Conservation (phyloP, 2,329 filamentous ascomycete species). For the Colletotrichum neosansevieriae region DNA sequence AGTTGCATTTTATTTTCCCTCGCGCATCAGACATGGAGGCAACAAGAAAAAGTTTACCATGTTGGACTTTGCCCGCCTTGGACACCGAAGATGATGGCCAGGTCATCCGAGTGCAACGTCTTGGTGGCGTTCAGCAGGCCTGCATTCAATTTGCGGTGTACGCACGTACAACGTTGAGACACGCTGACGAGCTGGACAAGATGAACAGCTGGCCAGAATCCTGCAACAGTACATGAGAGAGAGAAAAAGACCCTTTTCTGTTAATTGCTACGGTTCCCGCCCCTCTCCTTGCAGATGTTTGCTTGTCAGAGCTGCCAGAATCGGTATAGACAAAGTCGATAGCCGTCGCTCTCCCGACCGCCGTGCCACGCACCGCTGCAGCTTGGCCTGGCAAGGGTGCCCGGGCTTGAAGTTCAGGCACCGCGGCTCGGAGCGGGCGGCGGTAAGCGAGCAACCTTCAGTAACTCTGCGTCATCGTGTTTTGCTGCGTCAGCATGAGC, state of each 20-base stretch:
- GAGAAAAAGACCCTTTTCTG: background rate
- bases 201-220: background rate
- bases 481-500: background rate
- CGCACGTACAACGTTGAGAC: too few relatives aligned
- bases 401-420: slow-evolving; percentile 16
- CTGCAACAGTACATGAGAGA: background rate
- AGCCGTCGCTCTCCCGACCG: too few relatives aligned
- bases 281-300: background rate
- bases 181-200: background rate
- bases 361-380: background rate
- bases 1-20: background rate
- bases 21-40: slow-evolving; percentile 8
- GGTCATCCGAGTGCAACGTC: slow-evolving; percentile 17
- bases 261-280: background rate
- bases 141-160: too few relatives aligned
- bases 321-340: too few relatives aligned
- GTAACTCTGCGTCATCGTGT: background rate
- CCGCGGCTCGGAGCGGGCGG: slow-evolving; percentile 21
- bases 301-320: background rate
- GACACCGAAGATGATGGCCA: background rate
- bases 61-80: background rate
- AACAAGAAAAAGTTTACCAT: background rate
- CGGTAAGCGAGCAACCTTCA: background rate
- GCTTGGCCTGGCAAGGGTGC: slow-evolving; percentile 15
- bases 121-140: background rate